Evolutionary conservation across 1,284 basidiomycete species (phyloP), one percentile per base, ranked within the genome.

Genomic region (Tylopilus sp.): DNA sequence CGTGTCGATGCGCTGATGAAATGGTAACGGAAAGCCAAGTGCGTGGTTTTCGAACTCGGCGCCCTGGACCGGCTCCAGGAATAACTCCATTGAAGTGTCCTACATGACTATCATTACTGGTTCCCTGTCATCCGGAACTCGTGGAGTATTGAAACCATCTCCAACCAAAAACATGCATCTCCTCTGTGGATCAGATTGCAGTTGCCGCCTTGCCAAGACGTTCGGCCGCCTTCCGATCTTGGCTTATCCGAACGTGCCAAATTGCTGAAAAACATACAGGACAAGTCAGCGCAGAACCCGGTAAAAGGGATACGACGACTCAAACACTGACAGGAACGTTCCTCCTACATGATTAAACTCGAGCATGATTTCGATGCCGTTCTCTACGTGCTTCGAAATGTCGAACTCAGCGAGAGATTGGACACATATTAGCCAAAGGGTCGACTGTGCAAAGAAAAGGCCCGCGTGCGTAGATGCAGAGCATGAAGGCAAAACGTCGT

Each of bases 241-340:
- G 80, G 78, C 55, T 68, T 76, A 55, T 82, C 75, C 12, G 66
- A 59, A 59, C 80, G 74, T 46, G 71, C 75, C 8, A 76, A 78
- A 54, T 79, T 75, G 53, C 81, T 82, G 30, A n/a, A 37, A 10
- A 42, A 40, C 7, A 2, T 20, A 8, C 11, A 7, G 35, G 9
- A n/a, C 1, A 18, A 8, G 21, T 40, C 41, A 44, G 48, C 11
- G n/a, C 21, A 24, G 5, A 10, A 29, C 31, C 33, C 17, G 7
- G 20, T 14, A 14, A n/a, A 49, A 10, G 9, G 28, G 9, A 14
- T 14, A 7, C 11, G 26, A 33, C 31, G 26, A 33, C 31, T 33
- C 31, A 6, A 35, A 35, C 26, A 57, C 55, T 14, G 1, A 57
- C 58, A 51, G 10, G 14, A 55, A 34, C 20, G 51, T 55, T 14